Conservation (phyloP, 2,329 filamentous ascomycete species). For the Coniochaeta sp. region DNA sequence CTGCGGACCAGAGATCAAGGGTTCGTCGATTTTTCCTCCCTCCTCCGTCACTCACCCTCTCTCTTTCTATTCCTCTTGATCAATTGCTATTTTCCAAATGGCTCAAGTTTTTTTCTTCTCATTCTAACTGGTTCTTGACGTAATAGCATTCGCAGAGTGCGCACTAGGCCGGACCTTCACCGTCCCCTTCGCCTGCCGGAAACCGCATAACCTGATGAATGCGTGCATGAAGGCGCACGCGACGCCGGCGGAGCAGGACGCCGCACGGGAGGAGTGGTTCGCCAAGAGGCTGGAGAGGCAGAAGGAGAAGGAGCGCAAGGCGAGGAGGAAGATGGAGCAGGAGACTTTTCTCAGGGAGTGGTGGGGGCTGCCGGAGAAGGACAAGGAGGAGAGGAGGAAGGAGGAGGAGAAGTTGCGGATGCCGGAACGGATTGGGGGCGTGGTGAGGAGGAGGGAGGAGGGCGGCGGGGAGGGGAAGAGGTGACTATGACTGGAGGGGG, state of each 20-base stretch:
- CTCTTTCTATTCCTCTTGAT: neutral
- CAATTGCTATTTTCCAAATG: too few relatives aligned
- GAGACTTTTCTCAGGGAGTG: slow-evolving; percentile 59
- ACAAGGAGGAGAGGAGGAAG: slow-evolving; percentile 40
- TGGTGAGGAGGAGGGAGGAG: slow-evolving; percentile 23
- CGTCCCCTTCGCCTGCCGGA: slow-evolving; percentile 78
- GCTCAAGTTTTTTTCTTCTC: slow-evolving; percentile 1
- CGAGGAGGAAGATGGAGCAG: slow-evolving; percentile 51
- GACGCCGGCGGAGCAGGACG: slow-evolving; percentile 77
- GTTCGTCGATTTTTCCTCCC: slow-evolving; percentile 34
- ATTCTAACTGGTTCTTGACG: too few relatives aligned
- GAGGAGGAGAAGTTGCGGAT: slow-evolving; percentile 43
- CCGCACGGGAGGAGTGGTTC: slow-evolving; percentile 91
- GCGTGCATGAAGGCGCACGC: slow-evolving; percentile 84
- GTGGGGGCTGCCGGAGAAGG: slow-evolving; percentile 56
- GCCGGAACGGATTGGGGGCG: slow-evolving; percentile 49
- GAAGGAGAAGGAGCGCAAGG: slow-evolving; percentile 57
- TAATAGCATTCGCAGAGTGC: slow-evolving; percentile 84
- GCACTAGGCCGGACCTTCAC: slow-evolving; percentile 79
- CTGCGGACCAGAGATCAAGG: slow-evolving; percentile 73
- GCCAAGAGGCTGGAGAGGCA: slow-evolving; percentile 63
- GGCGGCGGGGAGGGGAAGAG: slow-evolving; percentile 1
- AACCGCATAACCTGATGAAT: slow-evolving; percentile 81
- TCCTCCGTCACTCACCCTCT: too few relatives aligned
- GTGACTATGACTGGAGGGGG: neutral